Evolutionary conservation across 306 rosid genomes (phyloP).

Genomic region (Gillenia trifoliata): DNA sequence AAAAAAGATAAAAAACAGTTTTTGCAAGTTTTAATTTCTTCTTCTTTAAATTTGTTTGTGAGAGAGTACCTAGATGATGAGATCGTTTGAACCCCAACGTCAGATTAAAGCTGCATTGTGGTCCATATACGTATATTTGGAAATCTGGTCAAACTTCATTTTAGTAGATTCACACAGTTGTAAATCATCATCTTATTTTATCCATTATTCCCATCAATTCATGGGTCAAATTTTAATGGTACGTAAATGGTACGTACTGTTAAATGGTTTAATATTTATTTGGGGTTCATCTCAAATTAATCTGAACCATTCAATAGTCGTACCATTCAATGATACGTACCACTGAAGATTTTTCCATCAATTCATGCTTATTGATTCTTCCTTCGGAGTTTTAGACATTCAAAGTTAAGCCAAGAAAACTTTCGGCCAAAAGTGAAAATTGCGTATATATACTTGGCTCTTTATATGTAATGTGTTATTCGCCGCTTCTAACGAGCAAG

Average conservation of each 20-base stretch:
- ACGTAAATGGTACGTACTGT: too few species aligned
- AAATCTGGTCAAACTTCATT: conserved; percentile 24
- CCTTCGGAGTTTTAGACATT: neutral
- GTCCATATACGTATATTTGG: conserved; percentile 31
- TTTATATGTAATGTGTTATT: neutral
- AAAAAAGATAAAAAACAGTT: neutral
- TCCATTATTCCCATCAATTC: neutral
- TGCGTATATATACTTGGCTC: neutral
- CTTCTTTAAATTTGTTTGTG: conserved; percentile 18
- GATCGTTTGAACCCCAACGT: conserved; percentile 16
- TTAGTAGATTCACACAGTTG: conserved; percentile 27
- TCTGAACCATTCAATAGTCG: too few species aligned
- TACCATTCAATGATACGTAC: too few species aligned
- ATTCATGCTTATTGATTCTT: neutral
- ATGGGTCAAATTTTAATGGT: too few species aligned
- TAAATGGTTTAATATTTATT: too few species aligned
- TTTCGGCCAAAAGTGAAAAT: neutral
- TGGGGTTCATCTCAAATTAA: too few species aligned
- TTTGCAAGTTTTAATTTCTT: conserved; percentile 15
- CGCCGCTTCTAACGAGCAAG: neutral
- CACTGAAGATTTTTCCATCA: too few species aligned
- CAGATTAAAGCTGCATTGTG: conserved; percentile 49
- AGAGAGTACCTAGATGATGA: conserved; percentile 17
- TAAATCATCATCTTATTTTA: neutral
- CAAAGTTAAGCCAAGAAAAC: too few species aligned